phyloP scores from a whole-genome alignment of 371 early-diverging fungal genomes.

The Choanephora cucurbitarum region DNA sequence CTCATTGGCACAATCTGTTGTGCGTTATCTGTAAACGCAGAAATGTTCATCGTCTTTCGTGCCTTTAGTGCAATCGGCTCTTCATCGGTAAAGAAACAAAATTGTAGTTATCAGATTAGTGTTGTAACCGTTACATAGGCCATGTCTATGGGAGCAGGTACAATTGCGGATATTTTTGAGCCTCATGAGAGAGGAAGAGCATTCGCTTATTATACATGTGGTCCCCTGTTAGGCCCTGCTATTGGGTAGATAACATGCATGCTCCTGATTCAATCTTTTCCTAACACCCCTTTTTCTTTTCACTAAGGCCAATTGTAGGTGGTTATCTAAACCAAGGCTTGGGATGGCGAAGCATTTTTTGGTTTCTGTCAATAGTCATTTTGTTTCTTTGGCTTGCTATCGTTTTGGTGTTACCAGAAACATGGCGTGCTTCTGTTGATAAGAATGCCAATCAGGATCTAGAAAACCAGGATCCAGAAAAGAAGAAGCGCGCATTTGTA shows the following conservation, averaged over 20 bases:
- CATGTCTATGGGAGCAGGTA: conserved; percentile 49
- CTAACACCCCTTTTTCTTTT: neutral
- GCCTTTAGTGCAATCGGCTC: conserved; percentile 42
- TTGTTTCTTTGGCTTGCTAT: conserved; percentile 31
- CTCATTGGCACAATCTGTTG: conserved; percentile 36
- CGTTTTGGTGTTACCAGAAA: conserved; percentile 46
- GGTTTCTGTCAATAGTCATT: conserved; percentile 33
- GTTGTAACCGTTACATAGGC: conserved; percentile 19
- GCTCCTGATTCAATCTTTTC: neutral
- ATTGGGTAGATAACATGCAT: conserved; percentile 40
- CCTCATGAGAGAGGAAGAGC: conserved; percentile 43
- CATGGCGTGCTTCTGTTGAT: conserved; percentile 19
- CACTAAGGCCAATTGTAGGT: conserved; percentile 43
- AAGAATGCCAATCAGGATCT: neutral
- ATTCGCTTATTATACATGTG: conserved; percentile 38
- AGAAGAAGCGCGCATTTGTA: conserved; percentile 9
- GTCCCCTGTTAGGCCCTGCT: conserved; percentile 42
- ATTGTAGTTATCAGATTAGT: neutral
- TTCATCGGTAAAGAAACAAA: conserved; percentile 28
- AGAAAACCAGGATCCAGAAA: conserved; percentile 1
- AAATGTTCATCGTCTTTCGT: conserved; percentile 44
- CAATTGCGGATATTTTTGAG: conserved; percentile 45
- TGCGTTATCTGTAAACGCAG: conserved; percentile 41
- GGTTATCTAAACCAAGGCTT: conserved; percentile 47
- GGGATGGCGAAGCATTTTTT: conserved; percentile 50